phyloP scores from a whole-genome alignment of 805 yeast genomes.

The Kluyveromyces siamensis region DNA sequence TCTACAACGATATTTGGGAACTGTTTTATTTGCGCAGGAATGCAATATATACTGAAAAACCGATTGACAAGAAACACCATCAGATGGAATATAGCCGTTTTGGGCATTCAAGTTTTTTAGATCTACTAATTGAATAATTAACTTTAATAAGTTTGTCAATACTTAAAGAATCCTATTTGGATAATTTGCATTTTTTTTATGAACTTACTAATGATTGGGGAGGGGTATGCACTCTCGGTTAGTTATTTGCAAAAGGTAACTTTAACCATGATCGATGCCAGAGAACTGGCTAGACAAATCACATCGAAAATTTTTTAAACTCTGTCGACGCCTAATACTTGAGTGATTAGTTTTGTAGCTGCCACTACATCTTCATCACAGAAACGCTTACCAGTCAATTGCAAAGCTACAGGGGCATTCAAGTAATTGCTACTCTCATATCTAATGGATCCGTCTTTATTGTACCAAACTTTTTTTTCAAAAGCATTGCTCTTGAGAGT shows the following conservation, averaged over 20 bases:
- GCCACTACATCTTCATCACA: conserved; percentile 41
- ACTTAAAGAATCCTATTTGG: no score
- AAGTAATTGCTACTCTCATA: conserved; percentile 29
- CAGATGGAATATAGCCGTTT: conserved; percentile 5
- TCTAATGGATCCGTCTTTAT: conserved; percentile 10
- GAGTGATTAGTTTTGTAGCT: conserved; percentile 34
- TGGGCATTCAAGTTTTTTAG: conserved; percentile 8
- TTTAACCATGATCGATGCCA: no score
- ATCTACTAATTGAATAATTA: conserved; percentile 5
- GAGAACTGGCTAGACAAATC: not conserved
- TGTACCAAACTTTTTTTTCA: conserved; percentile 18
- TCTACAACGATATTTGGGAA: conserved; percentile 24
- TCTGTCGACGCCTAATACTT: conserved; percentile 21
- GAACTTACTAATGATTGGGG: no score
- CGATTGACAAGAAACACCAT: not conserved
- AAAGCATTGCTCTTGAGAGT: conserved; percentile 12
- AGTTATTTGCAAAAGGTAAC: no score
- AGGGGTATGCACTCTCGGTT: no score
- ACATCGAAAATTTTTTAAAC: not conserved
- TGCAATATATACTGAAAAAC: conserved; percentile 2
- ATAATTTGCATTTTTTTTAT: no score
- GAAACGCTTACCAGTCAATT: conserved; percentile 42
- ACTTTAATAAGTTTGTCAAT: not conserved
- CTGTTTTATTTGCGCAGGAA: conserved; percentile 5
- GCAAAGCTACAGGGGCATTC: conserved; percentile 44